A percentile compares a stretch with the other conserved stretches of the same genome.
Evolutionary conservation across 2,329 filamentous ascomycete genomes (phyloP).

Genomic region (Exophiala alcalophila): DNA sequence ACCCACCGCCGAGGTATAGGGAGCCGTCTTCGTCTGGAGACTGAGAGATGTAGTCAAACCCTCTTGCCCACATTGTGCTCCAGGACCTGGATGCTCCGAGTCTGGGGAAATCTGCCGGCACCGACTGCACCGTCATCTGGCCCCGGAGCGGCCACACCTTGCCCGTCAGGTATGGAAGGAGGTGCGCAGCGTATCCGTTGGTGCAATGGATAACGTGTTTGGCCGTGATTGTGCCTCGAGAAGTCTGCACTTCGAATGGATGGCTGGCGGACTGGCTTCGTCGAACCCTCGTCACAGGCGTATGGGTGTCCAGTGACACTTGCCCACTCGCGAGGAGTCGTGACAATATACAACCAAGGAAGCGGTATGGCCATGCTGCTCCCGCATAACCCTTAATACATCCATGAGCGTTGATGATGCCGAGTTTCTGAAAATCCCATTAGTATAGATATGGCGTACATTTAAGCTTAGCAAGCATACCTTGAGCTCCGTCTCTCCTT

Average conservation of each 20-base stretch:
- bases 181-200: slow-evolving; percentile 43
- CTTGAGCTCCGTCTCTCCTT: slow-evolving; percentile 22
- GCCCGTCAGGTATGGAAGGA: slow-evolving; percentile 42
- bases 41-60: slow-evolving; percentile 28
- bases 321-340: slow-evolving; percentile 15
- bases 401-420: slow-evolving; percentile 21
- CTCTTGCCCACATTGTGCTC: slow-evolving; percentile 20
- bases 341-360: slow-evolving; percentile 33
- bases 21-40: slow-evolving; percentile 25
- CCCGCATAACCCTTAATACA: slow-evolving; percentile 32
- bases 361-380: slow-evolving; percentile 39
- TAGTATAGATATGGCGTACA: too few species aligned
- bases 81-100: slow-evolving; percentile 28
- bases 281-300: slow-evolving; percentile 20
- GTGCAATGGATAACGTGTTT: slow-evolving; percentile 43
- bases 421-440: slow-evolving; percentile 21
- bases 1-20: slow-evolving; percentile 21
- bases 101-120: slow-evolving; percentile 30
- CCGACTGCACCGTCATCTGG: slow-evolving; percentile 45
- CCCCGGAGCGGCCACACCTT: slow-evolving; percentile 41
- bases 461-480: too few species aligned
- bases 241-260: slow-evolving; percentile 37
- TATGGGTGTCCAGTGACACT: slow-evolving; percentile 31
- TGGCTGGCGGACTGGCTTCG: slow-evolving; percentile 13
- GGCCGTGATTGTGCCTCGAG: slow-evolving; percentile 38